phyloP scores from a whole-genome alignment of 2,329 filamentous ascomycete species.

The Seiridium cupressi region DNA sequence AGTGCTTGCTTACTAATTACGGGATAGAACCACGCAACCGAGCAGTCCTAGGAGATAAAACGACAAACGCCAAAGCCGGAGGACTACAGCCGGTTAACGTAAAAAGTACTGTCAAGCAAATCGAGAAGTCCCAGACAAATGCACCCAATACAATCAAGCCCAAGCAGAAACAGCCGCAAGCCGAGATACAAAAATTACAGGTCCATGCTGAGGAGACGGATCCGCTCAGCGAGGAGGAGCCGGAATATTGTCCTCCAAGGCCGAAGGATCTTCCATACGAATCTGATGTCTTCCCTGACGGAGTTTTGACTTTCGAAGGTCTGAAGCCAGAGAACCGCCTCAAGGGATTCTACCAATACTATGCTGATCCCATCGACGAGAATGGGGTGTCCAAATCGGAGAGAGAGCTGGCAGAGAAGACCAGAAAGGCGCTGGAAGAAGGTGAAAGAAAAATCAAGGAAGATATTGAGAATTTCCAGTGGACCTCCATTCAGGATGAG shows the following conservation, averaged over 20 bases:
- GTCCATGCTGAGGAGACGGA: conserved; percentile 54
- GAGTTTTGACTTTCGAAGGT: conserved; percentile 53
- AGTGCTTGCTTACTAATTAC: background rate
- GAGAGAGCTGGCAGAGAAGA: conserved; percentile 55
- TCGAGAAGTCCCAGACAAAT: conserved; percentile 62
- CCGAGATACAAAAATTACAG: conserved; percentile 59
- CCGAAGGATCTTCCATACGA: conserved; percentile 65
- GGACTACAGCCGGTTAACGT: conserved; percentile 65
- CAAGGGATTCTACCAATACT: conserved; percentile 61
- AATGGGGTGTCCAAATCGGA: conserved; percentile 64
- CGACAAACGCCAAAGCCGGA: conserved; percentile 86
- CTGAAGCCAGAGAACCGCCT: conserved; percentile 58
- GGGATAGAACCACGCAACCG: conserved; percentile 61
- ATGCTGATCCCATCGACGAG: conserved; percentile 63
- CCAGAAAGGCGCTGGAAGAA: conserved; percentile 49
- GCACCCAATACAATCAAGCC: conserved; percentile 56
- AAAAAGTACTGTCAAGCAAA: conserved; percentile 55
- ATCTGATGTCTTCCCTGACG: conserved; percentile 65
- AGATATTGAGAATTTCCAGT: conserved; percentile 62
- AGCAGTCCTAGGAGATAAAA: conserved; percentile 89
- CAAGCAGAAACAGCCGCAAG: conserved; percentile 53
- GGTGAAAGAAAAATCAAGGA: conserved; percentile 67
- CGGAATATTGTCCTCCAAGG: conserved; percentile 85
- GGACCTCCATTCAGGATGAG: conserved; percentile 51
- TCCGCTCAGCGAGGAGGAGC: conserved; percentile 62